A percentile compares a stretch with the other conserved stretches of the same genome.
These are phyloP conservation scores for Bacterosira constricta DNA, from an alignment of 108 stramenopile genomes.

Conservation along the genomic window DNA sequence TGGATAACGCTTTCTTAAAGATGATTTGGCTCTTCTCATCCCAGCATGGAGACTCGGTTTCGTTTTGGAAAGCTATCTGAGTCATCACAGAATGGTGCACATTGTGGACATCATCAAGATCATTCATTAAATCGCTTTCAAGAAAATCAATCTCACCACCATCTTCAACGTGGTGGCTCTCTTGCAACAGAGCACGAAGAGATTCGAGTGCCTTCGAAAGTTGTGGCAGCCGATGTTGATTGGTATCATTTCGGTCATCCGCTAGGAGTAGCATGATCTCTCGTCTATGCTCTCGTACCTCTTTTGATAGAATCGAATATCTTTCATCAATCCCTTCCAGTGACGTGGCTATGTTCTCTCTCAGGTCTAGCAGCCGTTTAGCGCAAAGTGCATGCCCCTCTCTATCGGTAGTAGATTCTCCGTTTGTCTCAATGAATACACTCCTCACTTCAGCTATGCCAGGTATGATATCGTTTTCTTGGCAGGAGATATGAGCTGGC, in stretches of 20 bases:
- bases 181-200: neutral
- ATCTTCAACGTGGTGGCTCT: slow-evolving; percentile 3
- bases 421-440: neutral
- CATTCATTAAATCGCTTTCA: slow-evolving; percentile 1
- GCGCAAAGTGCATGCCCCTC: slow-evolving; percentile 9
- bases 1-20: neutral
- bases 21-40: slow-evolving; percentile 14
- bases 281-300: neutral
- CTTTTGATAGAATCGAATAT: neutral
- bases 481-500: neutral
- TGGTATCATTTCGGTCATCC: neutral
- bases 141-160: slow-evolving; percentile 13
- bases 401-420: neutral
- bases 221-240: neutral
- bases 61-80: neutral
- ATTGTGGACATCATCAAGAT: slow-evolving; percentile 6
- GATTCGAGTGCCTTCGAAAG: slow-evolving; percentile 7
- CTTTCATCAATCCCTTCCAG: slow-evolving; percentile 5
- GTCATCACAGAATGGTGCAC: neutral
- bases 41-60: neutral
- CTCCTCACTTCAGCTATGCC: neutral
- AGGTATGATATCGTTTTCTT: neutral
- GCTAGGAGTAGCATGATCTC: neutral
- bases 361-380: slow-evolving; percentile 15
- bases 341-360: neutral